Evolutionary conservation across 371 early-diverging fungal genomes (phyloP).

Genomic region (Mucor circinelloides): DNA sequence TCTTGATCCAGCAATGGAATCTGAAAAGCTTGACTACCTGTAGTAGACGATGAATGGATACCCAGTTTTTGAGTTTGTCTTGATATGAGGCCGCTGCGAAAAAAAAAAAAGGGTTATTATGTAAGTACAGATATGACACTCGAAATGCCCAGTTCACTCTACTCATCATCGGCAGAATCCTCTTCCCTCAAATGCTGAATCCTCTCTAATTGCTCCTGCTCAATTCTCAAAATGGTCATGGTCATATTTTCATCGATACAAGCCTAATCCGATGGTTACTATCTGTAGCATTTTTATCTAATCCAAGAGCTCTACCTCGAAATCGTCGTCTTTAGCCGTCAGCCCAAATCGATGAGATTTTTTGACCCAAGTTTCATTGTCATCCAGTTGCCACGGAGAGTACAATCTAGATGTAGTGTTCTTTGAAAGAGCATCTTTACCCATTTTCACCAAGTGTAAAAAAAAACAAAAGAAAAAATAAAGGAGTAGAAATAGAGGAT

Average conservation of each 20-base stretch:
- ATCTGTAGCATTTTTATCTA: not conserved
- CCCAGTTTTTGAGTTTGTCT: not conserved
- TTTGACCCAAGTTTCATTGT: not conserved
- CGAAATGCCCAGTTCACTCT: not conserved
- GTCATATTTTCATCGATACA: constrained; percentile 8
- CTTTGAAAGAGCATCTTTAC: constrained; percentile 1
- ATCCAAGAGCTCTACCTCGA: not conserved
- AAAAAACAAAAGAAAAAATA: not conserved
- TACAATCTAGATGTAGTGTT: not conserved
- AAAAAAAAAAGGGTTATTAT: too few relatives aligned
- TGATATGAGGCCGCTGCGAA: not conserved
- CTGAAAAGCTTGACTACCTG: not conserved
- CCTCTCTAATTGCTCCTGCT: constrained; percentile 3
- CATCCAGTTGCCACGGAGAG: constrained; percentile 5
- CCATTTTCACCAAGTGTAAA: not conserved
- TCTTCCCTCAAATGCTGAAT: constrained; percentile 6
- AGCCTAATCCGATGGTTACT: not conserved
- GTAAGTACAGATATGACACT: too few relatives aligned
- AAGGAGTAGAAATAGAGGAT: not conserved
- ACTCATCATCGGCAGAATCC: not conserved
- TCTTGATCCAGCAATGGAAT: not conserved
- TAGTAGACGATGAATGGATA: not conserved
- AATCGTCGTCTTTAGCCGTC: not conserved
- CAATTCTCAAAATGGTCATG: not conserved
- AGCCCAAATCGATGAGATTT: not conserved